Conservation (phyloP, 768 basidiomycete genomes). For the Mycena amicta region DNA sequence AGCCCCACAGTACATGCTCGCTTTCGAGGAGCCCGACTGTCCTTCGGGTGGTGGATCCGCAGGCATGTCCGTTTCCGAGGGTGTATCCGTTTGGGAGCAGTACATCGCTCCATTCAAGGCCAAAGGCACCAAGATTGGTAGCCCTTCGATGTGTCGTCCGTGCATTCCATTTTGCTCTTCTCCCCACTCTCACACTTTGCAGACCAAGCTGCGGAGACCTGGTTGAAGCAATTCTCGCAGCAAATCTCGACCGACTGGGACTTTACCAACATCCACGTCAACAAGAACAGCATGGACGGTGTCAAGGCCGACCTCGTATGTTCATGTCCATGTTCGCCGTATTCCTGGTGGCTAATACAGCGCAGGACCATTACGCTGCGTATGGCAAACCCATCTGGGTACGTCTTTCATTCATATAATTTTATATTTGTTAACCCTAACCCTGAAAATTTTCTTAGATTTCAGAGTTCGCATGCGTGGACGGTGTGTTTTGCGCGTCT, state of each 20-base stretch:
- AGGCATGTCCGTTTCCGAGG: constrained; percentile 45
- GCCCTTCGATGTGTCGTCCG: constrained; percentile 54
- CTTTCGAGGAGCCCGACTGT: constrained; percentile 53
- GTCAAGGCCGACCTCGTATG: constrained; percentile 46
- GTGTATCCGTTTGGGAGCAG: constrained; percentile 41
- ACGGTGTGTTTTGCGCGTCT: constrained; percentile 33
- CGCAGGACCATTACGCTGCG: constrained; percentile 44
- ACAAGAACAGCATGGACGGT: constrained; percentile 48
- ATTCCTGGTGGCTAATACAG: neutral
- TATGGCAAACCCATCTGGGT: constrained; percentile 53
- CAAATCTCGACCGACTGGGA: constrained; percentile 46
- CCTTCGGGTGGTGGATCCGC: constrained; percentile 46
- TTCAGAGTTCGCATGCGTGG: constrained; percentile 51
- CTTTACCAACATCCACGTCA: constrained; percentile 50
- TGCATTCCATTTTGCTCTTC: constrained; percentile 16
- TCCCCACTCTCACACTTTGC: neutral
- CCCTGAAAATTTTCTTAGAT: no score
- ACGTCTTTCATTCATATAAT: no score
- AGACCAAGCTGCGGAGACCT: constrained; percentile 53
- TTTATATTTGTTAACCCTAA: no score
- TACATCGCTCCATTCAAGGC: constrained; percentile 43
- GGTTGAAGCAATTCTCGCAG: constrained; percentile 42
- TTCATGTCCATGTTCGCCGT: neutral
- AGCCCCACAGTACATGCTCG: constrained; percentile 43
- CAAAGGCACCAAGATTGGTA: constrained; percentile 45